phyloP scores from a whole-genome alignment of 441 rosid species.

The Monsonia emarginata region DNA sequence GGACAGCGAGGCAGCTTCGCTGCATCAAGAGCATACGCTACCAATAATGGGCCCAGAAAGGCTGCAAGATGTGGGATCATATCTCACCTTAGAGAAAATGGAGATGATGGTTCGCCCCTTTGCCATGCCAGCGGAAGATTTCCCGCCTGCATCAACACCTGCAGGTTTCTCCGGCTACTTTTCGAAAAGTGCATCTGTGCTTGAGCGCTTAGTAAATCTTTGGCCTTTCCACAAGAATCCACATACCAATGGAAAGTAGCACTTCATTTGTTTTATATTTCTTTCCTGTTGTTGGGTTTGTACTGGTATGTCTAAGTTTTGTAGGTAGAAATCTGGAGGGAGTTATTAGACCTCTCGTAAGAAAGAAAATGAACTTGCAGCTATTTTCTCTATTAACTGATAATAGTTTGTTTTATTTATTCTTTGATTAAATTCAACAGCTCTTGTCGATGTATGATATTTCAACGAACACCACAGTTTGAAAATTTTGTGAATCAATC shows the following conservation, averaged over 20 bases:
- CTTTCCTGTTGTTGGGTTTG: no score
- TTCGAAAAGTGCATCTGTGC: constrained; percentile 85
- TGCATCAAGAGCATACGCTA: constrained; percentile 91
- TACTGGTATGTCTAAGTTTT: no score
- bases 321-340: no score
- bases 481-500: no score
- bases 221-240: constrained; percentile 85
- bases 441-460: no score
- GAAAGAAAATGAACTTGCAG: no score
- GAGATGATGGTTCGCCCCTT: constrained; percentile 87
- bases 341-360: no score
- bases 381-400: no score
- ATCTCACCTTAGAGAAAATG: constrained; percentile 85
- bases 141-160: constrained; percentile 84
- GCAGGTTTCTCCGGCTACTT: constrained; percentile 98
- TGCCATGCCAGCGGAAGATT: constrained; percentile 99
- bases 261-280: neutral
- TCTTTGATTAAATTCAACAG: no score
- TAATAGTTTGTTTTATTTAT: no score
- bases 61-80: constrained; percentile 90
- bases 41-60: constrained; percentile 99
- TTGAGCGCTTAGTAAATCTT: constrained; percentile 90
- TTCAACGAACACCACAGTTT: no score
- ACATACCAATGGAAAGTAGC: constrained; percentile 46
- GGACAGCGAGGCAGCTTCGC: constrained; percentile 65